Evolutionary conservation across 2,329 filamentous ascomycete genomes (phyloP).

Genomic region (Ascochyta pisi): DNA sequence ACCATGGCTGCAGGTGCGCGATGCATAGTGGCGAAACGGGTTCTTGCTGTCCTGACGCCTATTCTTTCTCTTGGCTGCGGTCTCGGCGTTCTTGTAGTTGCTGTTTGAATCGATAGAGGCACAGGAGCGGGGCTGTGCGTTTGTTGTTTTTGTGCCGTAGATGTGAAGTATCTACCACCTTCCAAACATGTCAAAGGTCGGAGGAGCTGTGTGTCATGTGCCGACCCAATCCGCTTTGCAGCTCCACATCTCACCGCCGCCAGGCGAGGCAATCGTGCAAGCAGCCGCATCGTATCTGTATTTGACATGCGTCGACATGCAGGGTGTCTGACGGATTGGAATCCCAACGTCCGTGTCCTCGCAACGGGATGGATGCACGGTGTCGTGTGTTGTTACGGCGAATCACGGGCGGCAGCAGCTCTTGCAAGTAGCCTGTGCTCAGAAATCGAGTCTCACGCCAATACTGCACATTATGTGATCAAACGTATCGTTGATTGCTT

Average conservation of each 20-base stretch:
- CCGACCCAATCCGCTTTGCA: constrained; percentile 16
- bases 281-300: constrained; percentile 7
- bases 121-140: constrained; percentile 7
- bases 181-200: constrained; percentile 19
- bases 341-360: not conserved
- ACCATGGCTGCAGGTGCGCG: constrained; percentile 40
- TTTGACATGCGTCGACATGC: not conserved
- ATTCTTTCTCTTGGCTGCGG: constrained; percentile 10
- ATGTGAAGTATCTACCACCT: constrained; percentile 18
- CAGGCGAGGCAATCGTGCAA: constrained; percentile 12
- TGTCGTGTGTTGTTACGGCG: constrained; percentile 3
- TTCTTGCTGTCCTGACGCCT: not conserved
- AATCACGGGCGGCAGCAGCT: constrained; percentile 8
- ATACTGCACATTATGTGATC: constrained; percentile 6
- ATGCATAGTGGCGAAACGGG: constrained; percentile 27
- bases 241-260: constrained; percentile 16
- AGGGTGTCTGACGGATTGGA: not conserved
- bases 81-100: constrained; percentile 13
- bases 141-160: constrained; percentile 11
- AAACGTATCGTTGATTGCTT: constrained; percentile 25
- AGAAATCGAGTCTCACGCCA: not conserved
- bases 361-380: constrained; percentile 9
- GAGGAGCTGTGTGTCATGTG: constrained; percentile 11
- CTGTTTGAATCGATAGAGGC: not conserved
- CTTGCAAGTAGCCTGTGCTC: not conserved